Percentiles rank a stretch among this genome's conserved stretches.
These are phyloP conservation scores for Lepidium didymum DNA, from an alignment of 345 rosid genomes.

Conservation along the genomic window DNA sequence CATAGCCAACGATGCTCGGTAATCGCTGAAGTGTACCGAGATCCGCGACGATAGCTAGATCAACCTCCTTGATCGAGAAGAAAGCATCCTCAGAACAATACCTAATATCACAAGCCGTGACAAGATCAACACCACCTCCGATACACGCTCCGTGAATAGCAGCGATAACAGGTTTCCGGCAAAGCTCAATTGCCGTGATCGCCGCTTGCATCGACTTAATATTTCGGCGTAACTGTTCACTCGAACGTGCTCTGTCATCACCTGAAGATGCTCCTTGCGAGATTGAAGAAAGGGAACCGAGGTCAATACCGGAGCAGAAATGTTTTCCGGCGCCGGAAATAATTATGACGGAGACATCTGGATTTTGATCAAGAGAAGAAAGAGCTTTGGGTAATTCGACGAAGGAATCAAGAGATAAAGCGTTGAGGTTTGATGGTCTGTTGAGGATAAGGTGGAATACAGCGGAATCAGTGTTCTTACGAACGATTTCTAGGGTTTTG, in stretches of 20 bases:
- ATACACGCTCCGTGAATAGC: slow-evolving; percentile 68
- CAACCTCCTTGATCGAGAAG: slow-evolving; percentile 80
- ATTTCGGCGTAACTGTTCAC: slow-evolving; percentile 46
- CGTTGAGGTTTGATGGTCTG: slow-evolving; percentile 56
- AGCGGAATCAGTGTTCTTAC: slow-evolving; percentile 29
- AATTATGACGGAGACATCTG: slow-evolving; percentile 42
- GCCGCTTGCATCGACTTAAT: slow-evolving; percentile 64
- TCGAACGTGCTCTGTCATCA: slow-evolving; percentile 43
- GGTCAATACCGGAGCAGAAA: slow-evolving; percentile 82
- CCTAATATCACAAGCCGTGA: slow-evolving; percentile 80
- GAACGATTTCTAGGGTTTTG: slow-evolving; percentile 45
- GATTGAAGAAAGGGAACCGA: slow-evolving; percentile 31
- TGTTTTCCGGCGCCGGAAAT: slow-evolving; percentile 64
- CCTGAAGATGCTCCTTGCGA: slow-evolving; percentile 5
- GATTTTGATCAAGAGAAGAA: slow-evolving; percentile 51
- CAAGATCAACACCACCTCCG: slow-evolving; percentile 61
- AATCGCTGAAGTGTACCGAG: slow-evolving; percentile 83
- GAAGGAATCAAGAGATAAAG: slow-evolving; percentile 60
- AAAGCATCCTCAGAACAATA: slow-evolving; percentile 53
- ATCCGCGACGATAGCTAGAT: slow-evolving; percentile 71
- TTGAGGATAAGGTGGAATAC: slow-evolving; percentile 53
- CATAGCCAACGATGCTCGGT: slow-evolving; percentile 64
- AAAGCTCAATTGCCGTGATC: slow-evolving; percentile 63
- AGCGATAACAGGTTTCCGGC: slow-evolving; percentile 80
- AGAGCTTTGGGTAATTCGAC: slow-evolving; percentile 62